Evolutionary conservation across 331 rosid species (phyloP).

Genomic region (Acacia concinna): DNA sequence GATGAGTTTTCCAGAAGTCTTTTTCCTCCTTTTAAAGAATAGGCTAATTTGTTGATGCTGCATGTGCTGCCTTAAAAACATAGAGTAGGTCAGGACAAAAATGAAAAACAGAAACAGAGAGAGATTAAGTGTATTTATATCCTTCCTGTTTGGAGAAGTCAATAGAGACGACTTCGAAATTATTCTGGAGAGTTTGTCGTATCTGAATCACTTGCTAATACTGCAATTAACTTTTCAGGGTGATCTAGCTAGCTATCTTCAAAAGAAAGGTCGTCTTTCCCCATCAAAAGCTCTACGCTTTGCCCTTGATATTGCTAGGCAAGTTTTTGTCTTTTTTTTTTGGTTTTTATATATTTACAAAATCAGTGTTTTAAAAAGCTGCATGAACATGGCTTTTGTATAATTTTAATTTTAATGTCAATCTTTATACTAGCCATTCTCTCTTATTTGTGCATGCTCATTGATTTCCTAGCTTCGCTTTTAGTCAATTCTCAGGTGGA

Average conservation of each 20-base stretch:
- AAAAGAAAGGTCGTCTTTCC: constrained; percentile 90
- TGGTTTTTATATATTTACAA: no score
- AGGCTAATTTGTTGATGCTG: neutral
- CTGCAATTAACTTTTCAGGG: constrained; percentile 61
- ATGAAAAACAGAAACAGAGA: neutral
- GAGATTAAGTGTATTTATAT: neutral
- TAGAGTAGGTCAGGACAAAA: neutral
- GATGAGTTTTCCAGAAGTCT: neutral
- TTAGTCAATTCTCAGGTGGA: constrained; percentile 20
- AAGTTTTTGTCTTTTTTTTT: constrained; percentile 39
- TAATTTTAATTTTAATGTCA: constrained; percentile 7
- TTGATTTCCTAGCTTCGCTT: constrained; percentile 23
- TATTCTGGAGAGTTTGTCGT: constrained; percentile 13
- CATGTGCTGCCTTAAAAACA: neutral
- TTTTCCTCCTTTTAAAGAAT: neutral
- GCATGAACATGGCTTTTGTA: constrained; percentile 6
- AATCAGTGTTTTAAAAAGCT: constrained; percentile 16
- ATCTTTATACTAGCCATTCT: constrained; percentile 9
- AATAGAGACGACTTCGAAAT: neutral
- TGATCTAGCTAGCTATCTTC: constrained; percentile 81
- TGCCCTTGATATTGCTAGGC: constrained; percentile 93
- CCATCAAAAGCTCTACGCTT: constrained; percentile 84
- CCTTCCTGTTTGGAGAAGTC: neutral
- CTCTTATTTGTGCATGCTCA: constrained; percentile 7
- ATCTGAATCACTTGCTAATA: constrained; percentile 29